These are phyloP conservation scores for Spinacia oleracea DNA, from an alignment of 179 eudicot genomes.

Conservation along the genomic window DNA sequence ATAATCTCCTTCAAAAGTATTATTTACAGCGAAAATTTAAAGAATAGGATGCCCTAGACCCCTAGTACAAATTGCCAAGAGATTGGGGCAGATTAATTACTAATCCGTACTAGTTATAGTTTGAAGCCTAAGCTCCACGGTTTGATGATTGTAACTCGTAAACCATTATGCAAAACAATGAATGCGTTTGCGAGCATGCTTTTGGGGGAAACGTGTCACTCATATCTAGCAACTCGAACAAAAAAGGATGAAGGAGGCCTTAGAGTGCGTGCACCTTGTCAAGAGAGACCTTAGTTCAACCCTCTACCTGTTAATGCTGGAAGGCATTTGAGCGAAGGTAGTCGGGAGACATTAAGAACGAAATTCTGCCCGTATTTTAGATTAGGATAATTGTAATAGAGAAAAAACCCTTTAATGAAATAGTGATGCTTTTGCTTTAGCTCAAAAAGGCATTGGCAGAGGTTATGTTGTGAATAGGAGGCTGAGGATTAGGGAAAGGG, in stretches of 20 bases:
- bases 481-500: background rate
- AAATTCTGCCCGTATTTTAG: background rate
- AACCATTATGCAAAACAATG: background rate
- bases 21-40: background rate
- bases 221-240: background rate
- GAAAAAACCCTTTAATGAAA: background rate
- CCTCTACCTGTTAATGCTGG: background rate
- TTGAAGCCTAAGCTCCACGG: background rate
- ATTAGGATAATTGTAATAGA: background rate
- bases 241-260: background rate
- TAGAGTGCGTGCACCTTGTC: background rate
- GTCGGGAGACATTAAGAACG: background rate
- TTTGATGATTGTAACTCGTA: background rate
- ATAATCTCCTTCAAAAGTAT: background rate
- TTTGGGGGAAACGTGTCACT: background rate
- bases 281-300: background rate
- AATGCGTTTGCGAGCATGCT: background rate
- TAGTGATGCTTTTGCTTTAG: background rate
- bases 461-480: background rate
- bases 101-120: background rate
- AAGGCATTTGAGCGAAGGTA: background rate
- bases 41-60: too few species aligned
- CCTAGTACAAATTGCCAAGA: background rate
- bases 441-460: background rate
- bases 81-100: background rate